Evolutionary conservation across 2,329 filamentous ascomycete genomes (phyloP).

Genomic region (Erysiphe pulchra): DNA sequence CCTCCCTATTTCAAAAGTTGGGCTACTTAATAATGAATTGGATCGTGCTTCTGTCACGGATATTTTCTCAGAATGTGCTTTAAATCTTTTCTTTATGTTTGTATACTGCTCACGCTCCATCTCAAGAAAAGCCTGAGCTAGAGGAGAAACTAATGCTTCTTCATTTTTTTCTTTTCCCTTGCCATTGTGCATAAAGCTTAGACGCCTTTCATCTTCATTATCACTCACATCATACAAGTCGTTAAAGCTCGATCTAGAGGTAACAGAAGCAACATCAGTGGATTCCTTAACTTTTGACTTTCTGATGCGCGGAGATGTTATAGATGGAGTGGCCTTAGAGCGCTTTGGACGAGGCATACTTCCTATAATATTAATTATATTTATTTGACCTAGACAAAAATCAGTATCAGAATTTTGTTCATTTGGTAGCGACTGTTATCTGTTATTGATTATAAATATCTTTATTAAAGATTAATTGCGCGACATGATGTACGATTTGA

Average conservation of each 20-base stretch:
- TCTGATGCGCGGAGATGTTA: slow-evolving; percentile 6
- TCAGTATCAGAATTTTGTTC: too few relatives aligned
- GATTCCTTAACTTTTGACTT: slow-evolving; percentile 1
- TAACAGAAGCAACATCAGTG: slow-evolving; percentile 1
- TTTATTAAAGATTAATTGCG: too few relatives aligned
- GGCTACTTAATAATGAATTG: slow-evolving; percentile 6
- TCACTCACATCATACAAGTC: slow-evolving; percentile 13
- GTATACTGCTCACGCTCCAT: not conserved
- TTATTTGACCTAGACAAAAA: too few relatives aligned
- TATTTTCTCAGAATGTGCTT: slow-evolving; percentile 2
- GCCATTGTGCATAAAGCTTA: slow-evolving; percentile 4
- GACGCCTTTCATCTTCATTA: slow-evolving; percentile 4
- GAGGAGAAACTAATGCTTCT: not conserved
- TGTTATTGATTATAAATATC: too few relatives aligned
- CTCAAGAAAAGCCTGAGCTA: too few relatives aligned
- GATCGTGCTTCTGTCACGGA: slow-evolving; percentile 3
- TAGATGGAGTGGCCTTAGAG: slow-evolving; percentile 12
- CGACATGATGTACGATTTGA: too few relatives aligned
- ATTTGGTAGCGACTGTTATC: too few relatives aligned
- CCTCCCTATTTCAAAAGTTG: slow-evolving; percentile 10
- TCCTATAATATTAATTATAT: not conserved
- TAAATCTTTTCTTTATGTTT: not conserved
- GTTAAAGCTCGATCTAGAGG: slow-evolving; percentile 5
- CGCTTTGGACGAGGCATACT: slow-evolving; percentile 14
- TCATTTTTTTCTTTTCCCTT: slow-evolving; percentile 6